Evolutionary conservation across 2,329 filamentous ascomycete genomes (phyloP).

Genomic region (Fusarium sp.): DNA sequence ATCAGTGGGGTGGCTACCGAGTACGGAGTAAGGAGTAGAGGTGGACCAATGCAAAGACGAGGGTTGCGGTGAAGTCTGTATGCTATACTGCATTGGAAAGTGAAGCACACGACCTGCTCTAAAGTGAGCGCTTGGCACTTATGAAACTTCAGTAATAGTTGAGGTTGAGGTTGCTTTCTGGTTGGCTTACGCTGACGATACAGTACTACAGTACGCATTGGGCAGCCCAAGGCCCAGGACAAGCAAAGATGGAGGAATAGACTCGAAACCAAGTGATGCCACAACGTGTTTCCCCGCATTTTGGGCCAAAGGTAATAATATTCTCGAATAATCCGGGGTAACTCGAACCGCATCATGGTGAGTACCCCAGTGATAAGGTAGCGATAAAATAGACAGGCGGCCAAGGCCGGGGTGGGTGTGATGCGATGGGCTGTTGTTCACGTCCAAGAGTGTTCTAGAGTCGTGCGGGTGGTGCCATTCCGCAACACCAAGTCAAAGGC

Average conservation of each 20-base stretch:
- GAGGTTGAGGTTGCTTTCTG: not conserved
- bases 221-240: constrained; percentile 10
- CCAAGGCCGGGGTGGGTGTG: constrained; percentile 34
- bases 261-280: constrained; percentile 10
- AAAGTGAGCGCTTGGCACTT: not conserved
- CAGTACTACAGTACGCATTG: constrained; percentile 12
- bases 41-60: not conserved
- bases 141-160: not conserved
- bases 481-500: constrained; percentile 4
- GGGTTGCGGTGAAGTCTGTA: constrained; percentile 3
- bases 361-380: not conserved
- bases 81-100: not conserved
- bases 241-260: constrained; percentile 11
- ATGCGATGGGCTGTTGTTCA: constrained; percentile 42
- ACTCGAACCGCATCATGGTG: not conserved
- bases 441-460: constrained; percentile 41
- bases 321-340: constrained; percentile 45
- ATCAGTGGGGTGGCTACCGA: constrained; percentile 7
- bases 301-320: constrained; percentile 10
- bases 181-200: constrained; percentile 9
- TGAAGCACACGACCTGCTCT: not conserved
- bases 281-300: constrained; percentile 31
- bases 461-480: constrained; percentile 45
- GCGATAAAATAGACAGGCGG: constrained; percentile 3
- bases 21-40: constrained; percentile 4